Evolutionary conservation across 768 basidiomycete species (phyloP), one percentile per base, ranked within the genome.

Genomic region (Boletus reticulatus): DNA sequence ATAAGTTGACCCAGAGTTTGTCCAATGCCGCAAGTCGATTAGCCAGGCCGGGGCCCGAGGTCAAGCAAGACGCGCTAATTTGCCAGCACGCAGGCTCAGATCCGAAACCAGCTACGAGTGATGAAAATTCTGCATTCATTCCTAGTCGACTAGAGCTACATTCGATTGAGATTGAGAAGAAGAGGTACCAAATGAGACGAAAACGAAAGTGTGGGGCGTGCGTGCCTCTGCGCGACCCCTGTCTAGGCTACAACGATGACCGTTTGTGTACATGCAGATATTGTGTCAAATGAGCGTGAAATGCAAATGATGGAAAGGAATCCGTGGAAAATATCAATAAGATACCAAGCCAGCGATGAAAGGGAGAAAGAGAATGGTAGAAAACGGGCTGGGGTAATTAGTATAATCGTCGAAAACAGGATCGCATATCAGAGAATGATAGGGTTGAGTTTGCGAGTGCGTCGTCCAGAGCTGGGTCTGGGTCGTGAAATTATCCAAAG

Each of bases 221-320:
- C 34, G 32, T 20, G 47, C 34, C 6, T 17, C 31, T 24, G 31
- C 43, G 16, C 39, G 39, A 45, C 55, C 10, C 42, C 16, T 16
- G 44, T 49, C 46, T 49, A 57, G 20, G 65, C 65, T 66, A 66
- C 65, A 67, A 32, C 12, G 20, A 37, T 43, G 43, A 43, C 48
- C 45, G 43, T 42, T 17, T 44, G n/a, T 48, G 31, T 39, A n/a
- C 16, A 36, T 52, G 16, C 38, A 22, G 19, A 52, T 41, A 24
- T 48, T 44, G 47, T 41, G 43, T 19, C 24, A 20, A 48, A 60
- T 29, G 57, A 49, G 52, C 31, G 51, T 48, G 47, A 48, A 19
- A 41, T 55, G 50, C 39, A 45, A 14, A 42, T 31, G 36, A 37
- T 46, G 14, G 16, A 7, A 6, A 48, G 2, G 5, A 50, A 58